These are phyloP conservation scores for Sarocladiaceae sp. DNA, from an alignment of 2,329 filamentous ascomycete genomes.

Conservation along the genomic window DNA sequence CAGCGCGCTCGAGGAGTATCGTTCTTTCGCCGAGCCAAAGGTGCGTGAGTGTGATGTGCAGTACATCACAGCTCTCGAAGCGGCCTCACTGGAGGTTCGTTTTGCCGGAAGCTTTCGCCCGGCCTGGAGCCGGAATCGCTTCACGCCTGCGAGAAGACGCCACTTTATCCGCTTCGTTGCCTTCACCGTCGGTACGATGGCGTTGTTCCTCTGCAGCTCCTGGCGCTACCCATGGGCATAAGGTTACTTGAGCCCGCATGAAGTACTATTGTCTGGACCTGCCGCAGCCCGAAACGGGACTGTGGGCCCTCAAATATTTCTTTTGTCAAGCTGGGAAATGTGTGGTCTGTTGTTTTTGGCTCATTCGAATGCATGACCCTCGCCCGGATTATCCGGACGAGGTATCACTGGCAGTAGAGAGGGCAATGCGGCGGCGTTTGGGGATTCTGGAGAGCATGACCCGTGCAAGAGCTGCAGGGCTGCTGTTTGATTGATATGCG, in stretches of 20 bases:
- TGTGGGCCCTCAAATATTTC: no score
- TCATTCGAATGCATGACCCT: slow-evolving; percentile 4
- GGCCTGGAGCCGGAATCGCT: slow-evolving; percentile 1
- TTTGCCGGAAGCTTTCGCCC: no score
- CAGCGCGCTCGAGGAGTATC: slow-evolving; percentile 67
- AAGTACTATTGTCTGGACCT: no score
- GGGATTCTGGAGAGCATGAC: slow-evolving; percentile 4
- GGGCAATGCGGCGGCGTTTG: not conserved
- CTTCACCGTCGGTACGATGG: slow-evolving; percentile 10
- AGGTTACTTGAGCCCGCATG: no score
- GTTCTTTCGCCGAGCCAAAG: slow-evolving; percentile 55
- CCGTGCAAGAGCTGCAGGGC: slow-evolving; percentile 7
- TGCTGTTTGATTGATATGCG: not conserved
- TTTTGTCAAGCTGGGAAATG: not conserved
- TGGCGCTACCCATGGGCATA: slow-evolving; percentile 31
- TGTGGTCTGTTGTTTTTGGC: not conserved
- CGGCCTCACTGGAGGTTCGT: slow-evolving; percentile 16
- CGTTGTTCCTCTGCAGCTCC: slow-evolving; percentile 2
- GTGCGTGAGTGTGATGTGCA: slow-evolving; percentile 52
- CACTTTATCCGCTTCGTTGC: slow-evolving; percentile 39
- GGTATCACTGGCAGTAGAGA: not conserved
- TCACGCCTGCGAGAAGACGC: slow-evolving; percentile 21
- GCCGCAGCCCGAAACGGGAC: no score
- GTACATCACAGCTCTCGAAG: slow-evolving; percentile 47
- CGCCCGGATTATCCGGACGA: no score